phyloP scores from a whole-genome alignment of 2,329 filamentous ascomycete species.

The Graphilbum fragrans region DNA sequence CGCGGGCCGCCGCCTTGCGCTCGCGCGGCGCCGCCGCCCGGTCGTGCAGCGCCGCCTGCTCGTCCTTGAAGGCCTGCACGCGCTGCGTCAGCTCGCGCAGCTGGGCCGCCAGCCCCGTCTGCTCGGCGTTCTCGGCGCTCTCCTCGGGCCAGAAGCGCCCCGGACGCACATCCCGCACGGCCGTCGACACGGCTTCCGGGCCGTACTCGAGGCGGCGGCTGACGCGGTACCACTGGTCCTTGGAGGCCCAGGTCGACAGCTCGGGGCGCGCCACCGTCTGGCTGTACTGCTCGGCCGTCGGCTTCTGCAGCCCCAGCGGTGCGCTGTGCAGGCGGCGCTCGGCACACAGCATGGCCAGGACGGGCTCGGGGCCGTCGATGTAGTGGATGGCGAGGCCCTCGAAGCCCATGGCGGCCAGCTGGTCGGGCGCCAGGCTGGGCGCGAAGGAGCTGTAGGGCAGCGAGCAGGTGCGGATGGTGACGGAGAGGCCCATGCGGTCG shows the following conservation, averaged over 20 bases:
- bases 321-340: conserved; percentile 57
- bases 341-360: conserved; percentile 79
- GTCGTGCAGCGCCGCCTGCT: conserved; percentile 21
- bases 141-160: conserved; percentile 68
- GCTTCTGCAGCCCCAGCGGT: conserved; percentile 50
- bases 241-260: conserved; percentile 60
- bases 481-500: conserved; percentile 50
- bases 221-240: conserved; percentile 50
- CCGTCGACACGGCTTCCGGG: conserved; percentile 56
- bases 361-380: conserved; percentile 66
- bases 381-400: conserved; percentile 72
- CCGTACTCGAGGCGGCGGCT: conserved; percentile 72
- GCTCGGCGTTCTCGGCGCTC: conserved; percentile 56
- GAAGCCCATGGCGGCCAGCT: conserved; percentile 51
- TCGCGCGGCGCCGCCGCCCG: conserved; percentile 22
- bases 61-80: conserved; percentile 21
- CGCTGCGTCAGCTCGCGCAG: conserved; percentile 27
- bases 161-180: conserved; percentile 44
- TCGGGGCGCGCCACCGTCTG: conserved; percentile 42
- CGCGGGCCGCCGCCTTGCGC: conserved; percentile 26
- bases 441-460: conserved; percentile 41
- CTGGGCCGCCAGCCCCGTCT: conserved; percentile 44
- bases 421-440: conserved; percentile 38
- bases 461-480: conserved; percentile 56
- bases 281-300: conserved; percentile 57